Base-by-base conservation (phyloP, 257 asterid genomes). In the Solanum clarkiae region DNA sequence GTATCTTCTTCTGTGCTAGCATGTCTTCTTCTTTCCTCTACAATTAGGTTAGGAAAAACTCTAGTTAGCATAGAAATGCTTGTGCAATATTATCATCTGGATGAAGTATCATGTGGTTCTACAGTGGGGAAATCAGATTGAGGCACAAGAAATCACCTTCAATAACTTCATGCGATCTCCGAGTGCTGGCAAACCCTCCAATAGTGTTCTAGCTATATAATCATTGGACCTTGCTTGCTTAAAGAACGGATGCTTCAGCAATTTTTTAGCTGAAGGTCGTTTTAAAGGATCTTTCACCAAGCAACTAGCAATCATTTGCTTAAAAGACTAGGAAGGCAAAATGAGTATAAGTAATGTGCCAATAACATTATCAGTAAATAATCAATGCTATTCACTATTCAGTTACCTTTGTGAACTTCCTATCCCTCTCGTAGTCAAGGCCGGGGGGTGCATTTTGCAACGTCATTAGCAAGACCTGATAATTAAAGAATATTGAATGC, bases 361-460 rank as follows among this genome's bases (percentile, higher is more conserved):
- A 79, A 79, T 53, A 84, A 82, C 44, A 79, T 79, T 17, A 17
- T 53, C 49, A 79, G 22, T 79, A 26, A 53, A 53, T 11, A 51
- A 29, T 9, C 65, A 51, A 53, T 53, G 45, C 2, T 79, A 53
- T 79, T 18, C 0, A 18, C 2, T 79, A 53, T 79, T 18, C 0
- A 18, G 85, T 86, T 89, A 97, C 99, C 99, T 93, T 97, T 1
- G 99, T 92, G 87, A 97, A 97, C 77, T 94, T 97, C 84, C 90
- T 94, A 89, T 97, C 99, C 75, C 98, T 92, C 92, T 95, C 99
- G 63, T 95, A 94, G 90, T 97, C 99, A 88, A 97, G 99, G 83
- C 99, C 93, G 84, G 99, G 99, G 79, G 99, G 99, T 83, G 99
- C 99, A 92, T 97, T 93, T 95, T 95, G 99, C 92, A 97, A 91